Conservation (phyloP, 2,329 filamentous ascomycete species). For the Leptosphaerulina australis region DNA sequence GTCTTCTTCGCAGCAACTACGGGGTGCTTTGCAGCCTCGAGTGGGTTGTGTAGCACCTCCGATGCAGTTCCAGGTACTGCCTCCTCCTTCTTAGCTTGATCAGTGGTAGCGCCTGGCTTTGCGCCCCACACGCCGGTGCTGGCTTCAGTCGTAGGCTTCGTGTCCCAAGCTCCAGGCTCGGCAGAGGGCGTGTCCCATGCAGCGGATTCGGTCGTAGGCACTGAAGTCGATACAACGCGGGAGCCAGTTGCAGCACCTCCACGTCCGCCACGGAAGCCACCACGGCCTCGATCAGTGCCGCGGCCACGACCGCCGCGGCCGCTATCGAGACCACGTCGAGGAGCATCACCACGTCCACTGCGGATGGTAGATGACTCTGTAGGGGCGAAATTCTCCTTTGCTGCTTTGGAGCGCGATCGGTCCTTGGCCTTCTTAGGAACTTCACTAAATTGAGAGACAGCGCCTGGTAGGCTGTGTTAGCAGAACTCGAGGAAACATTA, state of each 20-base stretch:
- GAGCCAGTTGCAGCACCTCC: slow-evolving; percentile 70
- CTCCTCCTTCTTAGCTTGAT: slow-evolving; percentile 21
- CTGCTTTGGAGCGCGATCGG: slow-evolving; percentile 70
- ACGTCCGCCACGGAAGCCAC: slow-evolving; percentile 63
- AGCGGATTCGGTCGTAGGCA: slow-evolving; percentile 72
- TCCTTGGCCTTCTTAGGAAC: slow-evolving; percentile 77
- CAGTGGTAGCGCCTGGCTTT: slow-evolving; percentile 19
- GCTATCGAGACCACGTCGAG: slow-evolving; percentile 43
- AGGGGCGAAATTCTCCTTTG: slow-evolving; percentile 63
- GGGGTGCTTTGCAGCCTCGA: slow-evolving; percentile 16
- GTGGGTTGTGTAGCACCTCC: slow-evolving; percentile 16
- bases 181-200: slow-evolving; percentile 62
- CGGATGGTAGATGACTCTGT: slow-evolving; percentile 49
- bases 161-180: slow-evolving; percentile 21
- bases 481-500: background rate
- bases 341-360: slow-evolving; percentile 29
- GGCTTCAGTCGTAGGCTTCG: slow-evolving; percentile 14
- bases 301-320: slow-evolving; percentile 63
- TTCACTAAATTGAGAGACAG: slow-evolving; percentile 82
- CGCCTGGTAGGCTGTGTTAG: slow-evolving; percentile 58
- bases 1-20: slow-evolving; percentile 54
- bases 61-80: slow-evolving; percentile 25
- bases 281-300: slow-evolving; percentile 62
- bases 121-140: slow-evolving; percentile 16
- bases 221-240: slow-evolving; percentile 60